Percentiles rank a stretch among this genome's conserved stretches.
Conservation (phyloP, 1,139 yeast genomes). For the Eremothecium sinecaudum region DNA sequence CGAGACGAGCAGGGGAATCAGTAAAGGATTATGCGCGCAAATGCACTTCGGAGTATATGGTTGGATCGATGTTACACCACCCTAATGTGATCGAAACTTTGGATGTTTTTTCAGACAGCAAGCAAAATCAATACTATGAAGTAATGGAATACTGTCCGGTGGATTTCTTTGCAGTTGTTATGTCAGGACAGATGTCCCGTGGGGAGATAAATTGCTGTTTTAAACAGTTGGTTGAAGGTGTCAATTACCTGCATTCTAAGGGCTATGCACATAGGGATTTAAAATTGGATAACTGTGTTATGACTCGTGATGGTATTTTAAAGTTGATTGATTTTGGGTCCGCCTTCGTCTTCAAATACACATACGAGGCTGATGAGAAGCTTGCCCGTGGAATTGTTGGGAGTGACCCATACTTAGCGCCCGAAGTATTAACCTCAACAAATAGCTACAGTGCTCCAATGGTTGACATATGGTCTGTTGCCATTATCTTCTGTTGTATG, state of each 20-base stretch:
- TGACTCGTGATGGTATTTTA: conserved; percentile 74
- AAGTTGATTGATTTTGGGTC: conserved; percentile 95
- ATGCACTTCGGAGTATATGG: conserved; percentile 94
- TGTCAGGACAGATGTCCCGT: conserved; percentile 88
- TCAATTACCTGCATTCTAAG: conserved; percentile 70
- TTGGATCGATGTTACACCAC: conserved; percentile 91
- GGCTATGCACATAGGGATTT: conserved; percentile 95
- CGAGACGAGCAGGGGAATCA: conserved; percentile 73
- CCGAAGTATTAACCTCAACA: conserved; percentile 69
- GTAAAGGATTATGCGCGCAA: conserved; percentile 87
- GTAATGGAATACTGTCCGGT: conserved; percentile 97
- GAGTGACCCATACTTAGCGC: conserved; percentile 95
- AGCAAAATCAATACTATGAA: conserved; percentile 81
- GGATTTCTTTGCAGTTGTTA: conserved; percentile 93
- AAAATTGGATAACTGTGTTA: conserved; percentile 89
- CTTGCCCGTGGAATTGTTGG: conserved; percentile 93
- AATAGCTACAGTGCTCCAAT: conserved; percentile 83
- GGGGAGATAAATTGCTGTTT: conserved; percentile 84
- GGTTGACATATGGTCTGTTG: conserved; percentile 92
- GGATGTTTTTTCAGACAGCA: conserved; percentile 59
- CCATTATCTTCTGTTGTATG: conserved; percentile 94
- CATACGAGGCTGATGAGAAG: conserved; percentile 69
- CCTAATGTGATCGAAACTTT: conserved; percentile 90
- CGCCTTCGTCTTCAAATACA: conserved; percentile 88
- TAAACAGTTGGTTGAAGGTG: conserved; percentile 78